Percentiles rank a stretch among this genome's conserved stretches.
Conservation (phyloP, 1,284 basidiomycete species). For the Wallemia mellicola region DNA sequence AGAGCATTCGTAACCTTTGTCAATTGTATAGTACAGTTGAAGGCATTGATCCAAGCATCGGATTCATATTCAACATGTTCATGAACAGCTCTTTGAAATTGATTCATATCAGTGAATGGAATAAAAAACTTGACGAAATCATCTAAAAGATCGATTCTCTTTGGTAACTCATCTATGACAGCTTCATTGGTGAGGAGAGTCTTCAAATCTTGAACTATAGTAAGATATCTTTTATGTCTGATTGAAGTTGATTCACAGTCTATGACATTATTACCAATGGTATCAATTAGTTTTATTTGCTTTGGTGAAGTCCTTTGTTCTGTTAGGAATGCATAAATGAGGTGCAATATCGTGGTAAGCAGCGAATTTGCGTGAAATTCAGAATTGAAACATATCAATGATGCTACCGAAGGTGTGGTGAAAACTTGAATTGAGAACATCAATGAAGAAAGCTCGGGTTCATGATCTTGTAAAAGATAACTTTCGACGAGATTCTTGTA, state of each 20-base stretch:
- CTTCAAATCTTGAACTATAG: conserved; percentile 48
- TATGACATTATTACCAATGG: conserved; percentile 16
- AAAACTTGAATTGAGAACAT: conserved; percentile 72
- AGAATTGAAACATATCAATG: conserved; percentile 19
- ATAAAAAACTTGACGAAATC: conserved; percentile 33
- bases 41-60: conserved; percentile 76
- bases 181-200: conserved; percentile 32
- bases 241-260: conserved; percentile 59
- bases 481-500: conserved; percentile 68
- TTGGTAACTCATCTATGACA: conserved; percentile 42
- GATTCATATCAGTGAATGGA: conserved; percentile 69
- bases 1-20: conserved; percentile 62
- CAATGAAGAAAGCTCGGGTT: conserved; percentile 12
- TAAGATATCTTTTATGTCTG: conserved; percentile 76
- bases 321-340: conserved; percentile 43
- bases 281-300: conserved; percentile 27
- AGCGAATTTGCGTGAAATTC: not conserved
- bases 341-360: not conserved
- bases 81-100: conserved; percentile 48
- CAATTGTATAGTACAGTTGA: conserved; percentile 64
- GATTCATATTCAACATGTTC: conserved; percentile 78
- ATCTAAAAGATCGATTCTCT: conserved; percentile 28
- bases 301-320: conserved; percentile 28
- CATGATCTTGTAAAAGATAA: conserved; percentile 26
- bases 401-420: conserved; percentile 54